phyloP scores from a whole-genome alignment of 78 protist species.

The Speleostelium caveatum region DNA sequence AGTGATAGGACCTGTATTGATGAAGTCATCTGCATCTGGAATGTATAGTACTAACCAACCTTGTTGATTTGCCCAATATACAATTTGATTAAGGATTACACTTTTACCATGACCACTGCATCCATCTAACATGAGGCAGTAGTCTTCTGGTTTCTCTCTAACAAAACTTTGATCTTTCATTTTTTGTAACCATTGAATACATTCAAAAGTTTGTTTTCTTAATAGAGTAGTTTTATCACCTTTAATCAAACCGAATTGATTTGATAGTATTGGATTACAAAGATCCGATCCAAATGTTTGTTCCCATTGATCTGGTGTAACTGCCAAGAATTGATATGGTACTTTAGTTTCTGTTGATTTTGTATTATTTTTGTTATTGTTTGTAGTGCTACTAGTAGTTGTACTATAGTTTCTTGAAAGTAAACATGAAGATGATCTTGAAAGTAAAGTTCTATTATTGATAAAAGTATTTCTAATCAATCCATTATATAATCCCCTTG shows the following conservation, averaged over 20 bases:
- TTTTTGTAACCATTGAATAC: slow-evolving; percentile 53
- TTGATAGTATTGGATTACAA: no score
- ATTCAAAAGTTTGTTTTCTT: slow-evolving; percentile 57
- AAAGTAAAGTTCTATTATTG: no score
- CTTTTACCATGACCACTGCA: slow-evolving; percentile 54
- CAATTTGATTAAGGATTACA: slow-evolving; percentile 18
- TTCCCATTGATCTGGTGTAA: slow-evolving; percentile 62
- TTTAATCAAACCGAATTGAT: slow-evolving; percentile 17
- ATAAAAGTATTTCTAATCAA: no score
- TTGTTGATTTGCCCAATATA: slow-evolving; percentile 79
- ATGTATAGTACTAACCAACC: slow-evolving; percentile 78
- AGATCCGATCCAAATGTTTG: slow-evolving; percentile 8
- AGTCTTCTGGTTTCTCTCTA: slow-evolving; percentile 17
- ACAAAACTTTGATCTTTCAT: slow-evolving; percentile 40
- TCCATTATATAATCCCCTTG: no score
- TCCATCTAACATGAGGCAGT: slow-evolving; percentile 52
- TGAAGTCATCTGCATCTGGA: slow-evolving; percentile 31
- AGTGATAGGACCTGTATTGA: slow-evolving; percentile 36
- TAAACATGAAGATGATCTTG: no score
- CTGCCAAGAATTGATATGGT: slow-evolving; percentile 63
- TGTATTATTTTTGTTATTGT: not conserved
- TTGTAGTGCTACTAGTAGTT: not conserved
- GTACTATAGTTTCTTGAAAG: not conserved
- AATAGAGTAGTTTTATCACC: slow-evolving; percentile 56
- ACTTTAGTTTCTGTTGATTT: not conserved